These are phyloP conservation scores for Nicotiana paniculata DNA, from an alignment of 257 asterid genomes.

Conservation along the genomic window DNA sequence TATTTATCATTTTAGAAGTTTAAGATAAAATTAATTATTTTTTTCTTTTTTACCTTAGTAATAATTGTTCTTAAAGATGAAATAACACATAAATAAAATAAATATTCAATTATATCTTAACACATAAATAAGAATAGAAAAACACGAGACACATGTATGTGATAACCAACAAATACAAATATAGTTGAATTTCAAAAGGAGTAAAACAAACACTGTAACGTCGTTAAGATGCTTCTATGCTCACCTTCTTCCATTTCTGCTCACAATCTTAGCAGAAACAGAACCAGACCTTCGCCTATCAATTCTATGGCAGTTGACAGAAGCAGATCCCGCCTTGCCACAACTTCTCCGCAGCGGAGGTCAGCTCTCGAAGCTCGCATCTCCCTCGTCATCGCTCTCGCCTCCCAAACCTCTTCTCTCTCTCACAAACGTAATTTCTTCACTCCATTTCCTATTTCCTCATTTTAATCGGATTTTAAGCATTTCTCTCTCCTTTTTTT, in stretches of 20 bases:
- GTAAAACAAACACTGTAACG: background rate
- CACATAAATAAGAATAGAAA: too few relatives aligned
- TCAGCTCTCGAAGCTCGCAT: conserved; percentile 50
- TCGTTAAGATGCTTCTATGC: background rate
- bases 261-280: background rate
- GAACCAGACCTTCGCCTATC: background rate
- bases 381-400: conserved; percentile 74
- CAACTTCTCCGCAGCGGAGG: conserved; percentile 3
- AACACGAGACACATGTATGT: too few relatives aligned
- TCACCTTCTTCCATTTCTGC: background rate
- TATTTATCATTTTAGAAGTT: too few relatives aligned
- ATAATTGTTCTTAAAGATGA: too few relatives aligned
- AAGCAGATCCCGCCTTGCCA: conserved; percentile 2
- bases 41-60: too few relatives aligned
- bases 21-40: too few relatives aligned
- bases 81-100: too few relatives aligned
- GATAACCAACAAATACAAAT: too few relatives aligned
- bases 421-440: conserved; percentile 57
- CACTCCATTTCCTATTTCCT: background rate
- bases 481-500: background rate
- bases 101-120: too few relatives aligned
- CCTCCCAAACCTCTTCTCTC: conserved; percentile 53
- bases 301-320: conserved; percentile 29
- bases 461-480: background rate
- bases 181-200: background rate